Percentiles rank a stretch among this genome's conserved stretches.
Conservation (phyloP, 192 early-diverging fungal species). For the Backusella tuberculispora region DNA sequence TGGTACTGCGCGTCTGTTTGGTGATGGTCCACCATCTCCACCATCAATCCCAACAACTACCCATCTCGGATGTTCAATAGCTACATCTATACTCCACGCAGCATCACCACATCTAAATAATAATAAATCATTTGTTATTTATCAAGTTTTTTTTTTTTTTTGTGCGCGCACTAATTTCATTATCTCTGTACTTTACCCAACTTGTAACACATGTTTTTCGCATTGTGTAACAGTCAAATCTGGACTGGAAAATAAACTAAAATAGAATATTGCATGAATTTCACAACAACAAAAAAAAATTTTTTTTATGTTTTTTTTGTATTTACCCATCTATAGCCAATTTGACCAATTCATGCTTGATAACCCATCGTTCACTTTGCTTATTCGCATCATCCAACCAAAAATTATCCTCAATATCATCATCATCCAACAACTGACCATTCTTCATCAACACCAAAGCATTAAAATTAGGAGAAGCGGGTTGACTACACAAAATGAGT, state of each 20-base stretch:
- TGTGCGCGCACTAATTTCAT: not conserved
- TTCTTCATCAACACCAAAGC: slow-evolving; percentile 18
- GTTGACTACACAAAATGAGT: slow-evolving; percentile 5
- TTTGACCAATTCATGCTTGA: slow-evolving; percentile 28
- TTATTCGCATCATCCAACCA: not conserved
- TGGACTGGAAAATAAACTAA: slow-evolving; percentile 19
- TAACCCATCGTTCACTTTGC: not conserved
- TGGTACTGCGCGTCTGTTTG: slow-evolving; percentile 16
- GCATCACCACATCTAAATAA: slow-evolving; percentile 33
- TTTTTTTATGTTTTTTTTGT: not conserved
- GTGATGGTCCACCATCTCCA: not conserved
- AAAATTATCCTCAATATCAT: not conserved
- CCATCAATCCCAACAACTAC: slow-evolving; percentile 28
- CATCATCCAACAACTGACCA: not conserved
- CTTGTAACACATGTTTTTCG: slow-evolving; percentile 32
- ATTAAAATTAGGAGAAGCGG: slow-evolving; percentile 11
- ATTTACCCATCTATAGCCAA: slow-evolving; percentile 35
- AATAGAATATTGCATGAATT: slow-evolving; percentile 5
- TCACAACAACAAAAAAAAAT: not conserved
- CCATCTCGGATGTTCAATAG: slow-evolving; percentile 16
- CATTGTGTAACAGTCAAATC: slow-evolving; percentile 3
- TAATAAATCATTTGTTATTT: not conserved
- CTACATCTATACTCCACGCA: slow-evolving; percentile 19
- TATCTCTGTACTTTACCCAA: slow-evolving; percentile 20
- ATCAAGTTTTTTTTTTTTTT: not conserved